Evolutionary conservation across 108 stramenopile genomes (phyloP).

Genomic region (Nitzschia sp.): DNA sequence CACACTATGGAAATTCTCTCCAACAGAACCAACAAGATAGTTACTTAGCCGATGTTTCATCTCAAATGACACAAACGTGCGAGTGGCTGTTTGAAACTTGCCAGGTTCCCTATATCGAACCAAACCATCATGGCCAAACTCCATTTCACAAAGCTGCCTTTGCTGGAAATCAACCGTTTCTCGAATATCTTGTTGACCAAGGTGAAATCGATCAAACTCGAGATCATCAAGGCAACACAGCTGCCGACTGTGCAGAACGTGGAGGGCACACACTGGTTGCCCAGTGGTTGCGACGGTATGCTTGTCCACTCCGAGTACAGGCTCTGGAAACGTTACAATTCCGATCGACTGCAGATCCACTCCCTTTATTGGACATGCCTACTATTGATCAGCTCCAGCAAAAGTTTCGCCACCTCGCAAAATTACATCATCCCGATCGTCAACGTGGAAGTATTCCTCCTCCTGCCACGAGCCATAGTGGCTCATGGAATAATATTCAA

Average conservation of each 20-base stretch:
- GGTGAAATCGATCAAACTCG: conserved; percentile 8
- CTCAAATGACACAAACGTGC: background rate
- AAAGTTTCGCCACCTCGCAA: conserved; percentile 5
- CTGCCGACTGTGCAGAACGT: conserved; percentile 48
- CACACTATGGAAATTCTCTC: conserved; percentile 7
- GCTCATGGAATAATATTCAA: conserved; percentile 27
- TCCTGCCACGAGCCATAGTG: background rate
- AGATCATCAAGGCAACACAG: conserved; percentile 34
- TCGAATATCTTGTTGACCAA: conserved; percentile 14
- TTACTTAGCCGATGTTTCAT: background rate
- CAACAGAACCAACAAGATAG: background rate
- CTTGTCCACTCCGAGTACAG: conserved; percentile 12
- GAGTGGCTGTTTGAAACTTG: conserved; percentile 8
- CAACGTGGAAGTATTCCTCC: background rate
- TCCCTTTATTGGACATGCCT: background rate
- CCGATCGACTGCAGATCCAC: too few relatives aligned
- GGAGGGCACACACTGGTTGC: conserved; percentile 16
- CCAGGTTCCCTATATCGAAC: conserved; percentile 6
- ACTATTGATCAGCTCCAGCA: conserved; percentile 6
- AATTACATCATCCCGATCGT: conserved; percentile 32
- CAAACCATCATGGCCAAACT: conserved; percentile 41
- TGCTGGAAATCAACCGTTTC: conserved; percentile 29
- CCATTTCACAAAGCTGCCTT: conserved; percentile 45
- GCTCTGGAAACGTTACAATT: background rate
- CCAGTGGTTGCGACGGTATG: conserved; percentile 28